Evolutionary conservation across 805 yeast genomes (phyloP), one percentile per base, ranked within the genome.

Genomic region (Yamadazyma sp.): DNA sequence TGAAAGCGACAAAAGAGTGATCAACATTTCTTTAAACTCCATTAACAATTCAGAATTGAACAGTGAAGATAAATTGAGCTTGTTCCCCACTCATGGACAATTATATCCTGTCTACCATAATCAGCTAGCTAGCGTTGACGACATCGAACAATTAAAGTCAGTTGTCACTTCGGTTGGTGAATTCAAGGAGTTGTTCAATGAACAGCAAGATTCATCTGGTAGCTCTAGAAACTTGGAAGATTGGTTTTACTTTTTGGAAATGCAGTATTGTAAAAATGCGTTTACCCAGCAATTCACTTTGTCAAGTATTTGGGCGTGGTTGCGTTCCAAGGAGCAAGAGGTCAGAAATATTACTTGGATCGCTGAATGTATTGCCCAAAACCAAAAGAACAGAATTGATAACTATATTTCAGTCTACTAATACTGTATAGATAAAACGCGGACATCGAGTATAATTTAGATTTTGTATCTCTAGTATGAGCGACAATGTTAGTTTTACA

Each of bases 311-410:
- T 93, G 96, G 93, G 96, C 96, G 5, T 93, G 96, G 95, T 77
- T 95, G 57, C 84, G 88, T 64, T 83, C 96, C 12, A 85, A 84
- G 56, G 99, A 93, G 64, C 99, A 95, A 66, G 99, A 93, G 64
- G 80, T 95, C 42, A 78, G 99, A 64, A 93, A 93, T 61, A 84
- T 93, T 49, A 88, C 98, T n/a, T 93, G 99, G 99, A 91, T 93
- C 40, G 96, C 98, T 34, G 99, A 93, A 69, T 93, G 99, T 71
- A 93, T 93, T 68, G 96, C 98, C 21, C 99, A 95, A 64, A 90
- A 89, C 60, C 99, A 93, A 73, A 87, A 89, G 69, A 95, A 87
- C 58, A 79, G 96, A 62, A 87, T 93, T 49, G 82, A 84, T 53
- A 87, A 86, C 61, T 95, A 89, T 60, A 89, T 95, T 44, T 71